Evolutionary conservation across 179 eudicot genomes (phyloP).

Genomic region (Silene noctiflora): DNA sequence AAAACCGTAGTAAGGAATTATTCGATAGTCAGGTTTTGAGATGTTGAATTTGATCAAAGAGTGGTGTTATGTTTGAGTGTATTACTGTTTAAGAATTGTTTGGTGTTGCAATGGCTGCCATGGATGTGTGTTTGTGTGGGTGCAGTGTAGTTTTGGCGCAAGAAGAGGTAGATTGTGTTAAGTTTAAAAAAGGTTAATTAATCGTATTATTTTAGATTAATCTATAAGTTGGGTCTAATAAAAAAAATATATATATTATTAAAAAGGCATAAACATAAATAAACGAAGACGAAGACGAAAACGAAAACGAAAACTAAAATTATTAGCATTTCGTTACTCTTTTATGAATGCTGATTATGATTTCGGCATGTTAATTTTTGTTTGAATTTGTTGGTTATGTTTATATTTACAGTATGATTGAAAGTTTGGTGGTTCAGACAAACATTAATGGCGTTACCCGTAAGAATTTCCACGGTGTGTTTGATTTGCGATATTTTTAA

Average conservation of each 20-base stretch:
- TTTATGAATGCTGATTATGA: no score
- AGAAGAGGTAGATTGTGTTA: conserved; percentile 6
- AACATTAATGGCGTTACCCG: conserved; percentile 11
- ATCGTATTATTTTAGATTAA: not conserved
- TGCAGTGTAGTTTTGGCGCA: conserved; percentile 17
- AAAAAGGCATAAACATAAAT: not conserved
- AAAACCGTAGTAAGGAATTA: no score
- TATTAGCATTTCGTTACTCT: not conserved
- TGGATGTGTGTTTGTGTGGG: not conserved
- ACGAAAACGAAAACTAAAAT: not conserved
- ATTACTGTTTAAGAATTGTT: not conserved
- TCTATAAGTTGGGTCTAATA: not conserved
- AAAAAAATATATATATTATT: no score
- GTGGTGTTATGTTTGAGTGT: not conserved
- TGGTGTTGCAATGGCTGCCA: conserved; percentile 15
- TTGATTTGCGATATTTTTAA: not conserved
- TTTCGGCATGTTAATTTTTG: not conserved
- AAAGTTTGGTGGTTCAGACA: not conserved
- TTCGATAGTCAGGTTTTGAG: no score
- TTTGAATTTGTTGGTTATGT: no score
- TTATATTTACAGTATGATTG: not conserved
- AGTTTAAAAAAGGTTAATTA: not conserved
- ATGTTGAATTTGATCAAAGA: not conserved
- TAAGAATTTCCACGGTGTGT: not conserved
- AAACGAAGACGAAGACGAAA: not conserved